Evolutionary conservation across 805 yeast genomes (phyloP).

Genomic region (Pichia ethanolica): DNA sequence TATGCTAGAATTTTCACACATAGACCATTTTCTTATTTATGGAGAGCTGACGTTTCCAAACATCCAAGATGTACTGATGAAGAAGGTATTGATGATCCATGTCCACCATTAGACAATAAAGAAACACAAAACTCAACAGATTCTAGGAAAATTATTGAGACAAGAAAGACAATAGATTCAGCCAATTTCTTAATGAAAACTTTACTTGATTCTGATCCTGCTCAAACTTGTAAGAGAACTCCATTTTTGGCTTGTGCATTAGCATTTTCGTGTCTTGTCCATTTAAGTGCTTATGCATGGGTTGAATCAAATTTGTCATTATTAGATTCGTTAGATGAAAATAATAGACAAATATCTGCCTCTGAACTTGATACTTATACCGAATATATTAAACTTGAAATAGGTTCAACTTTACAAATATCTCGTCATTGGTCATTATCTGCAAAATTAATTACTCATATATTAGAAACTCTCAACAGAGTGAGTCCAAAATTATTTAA

Average conservation of each 20-base stretch:
- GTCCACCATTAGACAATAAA: conserved; percentile 26
- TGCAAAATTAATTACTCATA: conserved; percentile 38
- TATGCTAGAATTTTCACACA: conserved; percentile 51
- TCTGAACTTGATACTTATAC: conserved; percentile 37
- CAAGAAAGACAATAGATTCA: conserved; percentile 47
- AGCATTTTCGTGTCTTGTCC: conserved; percentile 46
- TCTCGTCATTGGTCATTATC: conserved; percentile 47
- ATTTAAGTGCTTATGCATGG: conserved; percentile 48
- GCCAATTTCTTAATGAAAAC: conserved; percentile 42
- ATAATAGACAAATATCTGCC: conserved; percentile 9
- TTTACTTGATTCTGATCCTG: conserved; percentile 40
- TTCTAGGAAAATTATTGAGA: conserved; percentile 42
- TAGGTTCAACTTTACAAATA: conserved; percentile 42
- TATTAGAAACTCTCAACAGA: conserved; percentile 37
- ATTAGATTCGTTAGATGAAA: conserved; percentile 9
- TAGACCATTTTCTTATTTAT: conserved; percentile 44
- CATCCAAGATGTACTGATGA: conserved; percentile 32
- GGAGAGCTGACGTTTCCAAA: conserved; percentile 42
- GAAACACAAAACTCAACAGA: conserved; percentile 23
- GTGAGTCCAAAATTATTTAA: conserved; percentile 36
- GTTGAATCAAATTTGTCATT: conserved; percentile 32
- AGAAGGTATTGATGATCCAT: conserved; percentile 23
- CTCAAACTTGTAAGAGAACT: conserved; percentile 36
- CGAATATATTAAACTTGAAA: conserved; percentile 42
- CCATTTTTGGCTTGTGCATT: conserved; percentile 47